phyloP scores from a whole-genome alignment of 352 stramenopile genomes.

The Saprolegnia parasitica region DNA sequence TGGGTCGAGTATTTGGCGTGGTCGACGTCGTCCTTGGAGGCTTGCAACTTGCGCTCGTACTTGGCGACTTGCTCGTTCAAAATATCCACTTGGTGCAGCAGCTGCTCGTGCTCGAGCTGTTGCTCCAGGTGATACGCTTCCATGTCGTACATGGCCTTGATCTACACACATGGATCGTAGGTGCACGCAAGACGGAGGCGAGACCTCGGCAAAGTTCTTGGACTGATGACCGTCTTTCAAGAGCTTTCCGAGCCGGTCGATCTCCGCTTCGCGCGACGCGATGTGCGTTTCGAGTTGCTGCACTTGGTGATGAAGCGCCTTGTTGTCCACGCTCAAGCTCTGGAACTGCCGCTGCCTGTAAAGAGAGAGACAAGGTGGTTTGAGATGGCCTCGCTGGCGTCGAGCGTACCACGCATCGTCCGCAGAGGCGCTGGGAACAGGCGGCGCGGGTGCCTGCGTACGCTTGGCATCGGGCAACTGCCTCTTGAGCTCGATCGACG shows the following conservation, averaged over 20 bases:
- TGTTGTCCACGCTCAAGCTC: constrained; percentile 46
- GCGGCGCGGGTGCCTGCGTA: not conserved
- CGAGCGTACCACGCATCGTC: constrained; percentile 29
- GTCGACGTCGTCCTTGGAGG: constrained; percentile 49
- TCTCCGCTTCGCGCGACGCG: constrained; percentile 62
- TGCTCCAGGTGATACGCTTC: constrained; percentile 41
- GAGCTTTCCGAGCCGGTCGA: constrained; percentile 41
- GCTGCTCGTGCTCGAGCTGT: constrained; percentile 62
- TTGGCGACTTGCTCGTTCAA: constrained; percentile 77
- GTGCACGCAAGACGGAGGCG: constrained; percentile 40
- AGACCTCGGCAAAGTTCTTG: constrained; percentile 21
- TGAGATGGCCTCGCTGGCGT: constrained; percentile 26
- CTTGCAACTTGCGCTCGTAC: constrained; percentile 68
- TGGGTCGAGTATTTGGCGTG: constrained; percentile 43
- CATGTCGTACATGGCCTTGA: constrained; percentile 32
- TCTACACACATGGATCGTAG: constrained; percentile 29
- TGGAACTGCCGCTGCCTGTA: constrained; percentile 48
- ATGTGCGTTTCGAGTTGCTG: constrained; percentile 51
- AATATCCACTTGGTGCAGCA: constrained; percentile 62
- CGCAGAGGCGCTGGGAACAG: not conserved
- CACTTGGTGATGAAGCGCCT: constrained; percentile 37
- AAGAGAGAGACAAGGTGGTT: constrained; percentile 34
- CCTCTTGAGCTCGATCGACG: constrained; percentile 40
- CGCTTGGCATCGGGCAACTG: constrained; percentile 19
- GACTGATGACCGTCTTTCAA: not conserved